phyloP scores from a whole-genome alignment of 148 eudicot genomes.

The Talinum fruticosum region DNA sequence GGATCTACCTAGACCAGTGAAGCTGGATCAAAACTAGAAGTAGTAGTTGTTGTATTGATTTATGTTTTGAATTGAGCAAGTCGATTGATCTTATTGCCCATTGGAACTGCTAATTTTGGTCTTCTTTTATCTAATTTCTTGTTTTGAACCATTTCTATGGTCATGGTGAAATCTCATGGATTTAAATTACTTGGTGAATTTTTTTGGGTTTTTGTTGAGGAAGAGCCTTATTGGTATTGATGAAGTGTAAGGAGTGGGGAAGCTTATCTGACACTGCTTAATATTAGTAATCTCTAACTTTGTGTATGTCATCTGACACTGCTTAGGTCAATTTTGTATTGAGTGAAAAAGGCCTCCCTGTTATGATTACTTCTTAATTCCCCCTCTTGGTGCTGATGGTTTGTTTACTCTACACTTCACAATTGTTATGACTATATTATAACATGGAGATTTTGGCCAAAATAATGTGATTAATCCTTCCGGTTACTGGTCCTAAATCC shows the following conservation, averaged over 20 bases:
- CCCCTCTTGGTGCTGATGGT: not conserved
- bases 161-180: not conserved
- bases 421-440: not conserved
- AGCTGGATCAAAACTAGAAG: no score
- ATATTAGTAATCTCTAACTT: not conserved
- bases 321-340: not conserved
- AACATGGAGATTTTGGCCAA: not conserved
- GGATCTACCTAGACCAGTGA: no score
- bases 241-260: not conserved
- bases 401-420: not conserved
- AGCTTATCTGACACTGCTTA: not conserved
- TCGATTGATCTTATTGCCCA: conserved; percentile 20
- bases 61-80: not conserved
- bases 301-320: conserved; percentile 5
- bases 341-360: not conserved
- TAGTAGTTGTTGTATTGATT: no score
- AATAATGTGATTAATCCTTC: not conserved
- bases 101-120: not conserved
- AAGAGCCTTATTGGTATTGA: not conserved
- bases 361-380: conserved; percentile 5
- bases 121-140: not conserved
- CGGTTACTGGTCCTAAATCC: conserved; percentile 5
- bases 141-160: not conserved
- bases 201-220: not conserved
- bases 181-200: no score